phyloP scores from a whole-genome alignment of 352 stramenopile species.

The Hyaloperonospora arabidopsidis region DNA sequence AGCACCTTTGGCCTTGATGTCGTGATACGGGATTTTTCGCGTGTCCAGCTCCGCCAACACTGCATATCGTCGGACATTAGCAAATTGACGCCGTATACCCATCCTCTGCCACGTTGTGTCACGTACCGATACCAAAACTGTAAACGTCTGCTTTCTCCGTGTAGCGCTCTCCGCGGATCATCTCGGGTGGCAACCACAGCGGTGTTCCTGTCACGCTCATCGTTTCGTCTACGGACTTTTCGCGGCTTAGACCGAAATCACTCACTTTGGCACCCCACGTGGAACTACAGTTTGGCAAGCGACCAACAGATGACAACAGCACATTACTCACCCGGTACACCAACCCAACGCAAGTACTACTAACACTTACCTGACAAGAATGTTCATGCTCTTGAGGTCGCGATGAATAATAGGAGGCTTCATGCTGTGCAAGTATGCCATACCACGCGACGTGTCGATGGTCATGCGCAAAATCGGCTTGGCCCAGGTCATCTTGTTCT shows the following conservation, averaged over 20 bases:
- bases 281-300: slow-evolving; percentile 34
- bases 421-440: slow-evolving; percentile 97
- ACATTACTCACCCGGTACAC: slow-evolving; percentile 5
- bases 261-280: slow-evolving; percentile 91
- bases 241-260: slow-evolving; percentile 94
- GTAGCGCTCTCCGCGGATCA: slow-evolving; percentile 84
- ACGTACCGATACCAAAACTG: slow-evolving; percentile 78
- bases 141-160: slow-evolving; percentile 86
- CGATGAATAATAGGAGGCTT: slow-evolving; percentile 98
- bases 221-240: slow-evolving; percentile 92
- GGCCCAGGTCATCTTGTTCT: slow-evolving; percentile 77
- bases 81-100: neutral
- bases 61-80: slow-evolving; percentile 21
- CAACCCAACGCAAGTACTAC: slow-evolving; percentile 8
- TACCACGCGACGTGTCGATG: slow-evolving; percentile 89
- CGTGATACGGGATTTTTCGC: slow-evolving; percentile 82
- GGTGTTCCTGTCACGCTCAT: slow-evolving; percentile 89
- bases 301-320: slow-evolving; percentile 13
- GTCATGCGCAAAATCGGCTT: slow-evolving; percentile 84
- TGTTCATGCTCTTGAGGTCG: slow-evolving; percentile 94
- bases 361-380: slow-evolving; percentile 60
- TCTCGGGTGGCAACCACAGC: slow-evolving; percentile 81
- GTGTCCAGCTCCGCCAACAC: slow-evolving; percentile 80
- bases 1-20: slow-evolving; percentile 77
- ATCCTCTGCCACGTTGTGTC: neutral